Conservation (phyloP, 371 early-diverging fungal species). For the Mortierella sp. region DNA sequence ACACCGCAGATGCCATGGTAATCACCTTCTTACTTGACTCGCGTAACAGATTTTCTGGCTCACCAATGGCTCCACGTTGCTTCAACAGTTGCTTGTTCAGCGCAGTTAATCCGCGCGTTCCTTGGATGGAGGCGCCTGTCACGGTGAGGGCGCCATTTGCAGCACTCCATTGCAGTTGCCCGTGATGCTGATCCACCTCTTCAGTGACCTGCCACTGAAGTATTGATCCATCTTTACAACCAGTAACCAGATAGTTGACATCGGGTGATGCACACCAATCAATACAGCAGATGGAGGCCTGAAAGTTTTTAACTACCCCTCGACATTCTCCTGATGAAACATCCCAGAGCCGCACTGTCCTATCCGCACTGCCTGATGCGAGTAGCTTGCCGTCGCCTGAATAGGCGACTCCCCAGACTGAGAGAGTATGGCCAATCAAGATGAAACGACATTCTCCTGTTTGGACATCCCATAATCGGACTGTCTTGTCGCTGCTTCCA, state of each 20-base stretch:
- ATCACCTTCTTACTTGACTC: no score
- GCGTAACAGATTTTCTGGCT: no score
- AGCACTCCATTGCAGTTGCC: not conserved
- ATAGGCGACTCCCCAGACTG: not conserved
- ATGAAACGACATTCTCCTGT: not conserved
- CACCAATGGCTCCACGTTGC: not conserved
- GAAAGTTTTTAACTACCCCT: not conserved
- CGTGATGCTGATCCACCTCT: not conserved
- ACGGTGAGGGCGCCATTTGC: not conserved
- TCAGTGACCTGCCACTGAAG: not conserved
- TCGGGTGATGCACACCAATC: not conserved
- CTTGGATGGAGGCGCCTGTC: not conserved
- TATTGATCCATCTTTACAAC: not conserved
- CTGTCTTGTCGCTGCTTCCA: constrained; percentile 1
- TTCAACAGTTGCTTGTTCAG: not conserved
- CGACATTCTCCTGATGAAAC: not conserved
- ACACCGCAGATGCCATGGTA: not conserved
- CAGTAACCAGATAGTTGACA: not conserved
- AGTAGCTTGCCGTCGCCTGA: not conserved
- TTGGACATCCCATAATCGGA: constrained; percentile 4
- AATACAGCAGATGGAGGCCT: not conserved
- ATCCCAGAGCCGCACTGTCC: constrained; percentile 2
- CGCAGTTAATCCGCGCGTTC: not conserved
- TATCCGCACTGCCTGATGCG: not conserved
- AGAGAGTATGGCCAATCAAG: not conserved